These are phyloP conservation scores for Colletotrichum filicis DNA, from an alignment of 2,329 filamentous ascomycete species.

Conservation along the genomic window DNA sequence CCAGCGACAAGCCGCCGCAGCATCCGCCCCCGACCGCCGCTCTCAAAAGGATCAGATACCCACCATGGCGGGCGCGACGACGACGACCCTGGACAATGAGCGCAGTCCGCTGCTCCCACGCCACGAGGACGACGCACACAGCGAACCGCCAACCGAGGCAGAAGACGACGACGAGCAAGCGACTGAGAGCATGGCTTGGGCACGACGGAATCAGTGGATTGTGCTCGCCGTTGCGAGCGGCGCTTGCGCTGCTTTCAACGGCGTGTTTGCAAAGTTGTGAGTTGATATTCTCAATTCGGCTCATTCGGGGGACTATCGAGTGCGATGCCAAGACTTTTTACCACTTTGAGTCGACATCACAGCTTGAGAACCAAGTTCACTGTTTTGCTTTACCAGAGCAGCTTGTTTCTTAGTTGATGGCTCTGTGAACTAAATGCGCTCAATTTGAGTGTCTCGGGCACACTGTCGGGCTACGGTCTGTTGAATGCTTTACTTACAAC, in stretches of 20 bases:
- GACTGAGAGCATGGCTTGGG: conserved; percentile 39
- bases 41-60: conserved; percentile 33
- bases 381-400: not conserved
- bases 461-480: not conserved
- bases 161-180: not conserved
- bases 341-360: not conserved
- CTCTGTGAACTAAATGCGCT: not conserved
- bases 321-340: not conserved
- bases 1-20: conserved; percentile 37
- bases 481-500: conserved; percentile 21
- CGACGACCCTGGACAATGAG: conserved; percentile 36
- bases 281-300: conserved; percentile 42
- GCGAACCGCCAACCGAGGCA: conserved; percentile 9
- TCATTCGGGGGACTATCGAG: not conserved
- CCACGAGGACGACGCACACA: conserved; percentile 27
- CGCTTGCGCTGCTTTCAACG: conserved; percentile 83
- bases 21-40: conserved; percentile 11
- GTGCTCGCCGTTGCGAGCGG: conserved; percentile 79
- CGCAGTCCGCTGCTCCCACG: conserved; percentile 38
- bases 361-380: not conserved
- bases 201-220: conserved; percentile 65
- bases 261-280: conserved; percentile 85
- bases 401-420: not conserved
- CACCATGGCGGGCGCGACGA: conserved; percentile 36
- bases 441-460: not conserved